phyloP scores from a whole-genome alignment of 169 alveolate genomes.

The Cryptosporidium ubiquitum region DNA sequence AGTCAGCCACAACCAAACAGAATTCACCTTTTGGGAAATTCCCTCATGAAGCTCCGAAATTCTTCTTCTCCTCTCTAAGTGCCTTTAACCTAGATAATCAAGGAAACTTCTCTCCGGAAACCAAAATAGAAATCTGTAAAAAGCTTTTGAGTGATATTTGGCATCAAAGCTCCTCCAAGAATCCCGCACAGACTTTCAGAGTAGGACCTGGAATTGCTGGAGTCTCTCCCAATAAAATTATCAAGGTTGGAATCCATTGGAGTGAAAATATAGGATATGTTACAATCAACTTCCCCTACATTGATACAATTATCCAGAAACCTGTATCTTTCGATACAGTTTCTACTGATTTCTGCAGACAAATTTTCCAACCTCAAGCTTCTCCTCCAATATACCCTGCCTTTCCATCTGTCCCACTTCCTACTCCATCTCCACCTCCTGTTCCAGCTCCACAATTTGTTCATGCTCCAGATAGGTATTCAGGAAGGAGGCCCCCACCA shows the following conservation, averaged over 20 bases:
- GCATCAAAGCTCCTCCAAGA: background rate
- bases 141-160: background rate
- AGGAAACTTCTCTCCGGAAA: background rate
- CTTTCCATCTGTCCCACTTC: background rate
- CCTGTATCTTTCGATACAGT: background rate
- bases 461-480: background rate
- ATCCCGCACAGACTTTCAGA: background rate
- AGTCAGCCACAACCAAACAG: background rate
- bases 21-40: conserved; percentile 1
- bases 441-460: background rate
- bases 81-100: background rate
- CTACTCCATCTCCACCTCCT: conserved; percentile 18
- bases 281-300: background rate
- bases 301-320: background rate
- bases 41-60: background rate
- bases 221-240: background rate
- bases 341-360: background rate
- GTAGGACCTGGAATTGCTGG: background rate
- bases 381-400: background rate
- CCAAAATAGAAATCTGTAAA: background rate
- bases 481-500: conserved; percentile 37
- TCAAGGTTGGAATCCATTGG: conserved; percentile 1
- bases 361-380: background rate
- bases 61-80: background rate
- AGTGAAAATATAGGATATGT: background rate